Evolutionary conservation across 495 filamentous ascomycete genomes (phyloP), one percentile per base, ranked within the genome.

Genomic region (Xylaria venustula): DNA sequence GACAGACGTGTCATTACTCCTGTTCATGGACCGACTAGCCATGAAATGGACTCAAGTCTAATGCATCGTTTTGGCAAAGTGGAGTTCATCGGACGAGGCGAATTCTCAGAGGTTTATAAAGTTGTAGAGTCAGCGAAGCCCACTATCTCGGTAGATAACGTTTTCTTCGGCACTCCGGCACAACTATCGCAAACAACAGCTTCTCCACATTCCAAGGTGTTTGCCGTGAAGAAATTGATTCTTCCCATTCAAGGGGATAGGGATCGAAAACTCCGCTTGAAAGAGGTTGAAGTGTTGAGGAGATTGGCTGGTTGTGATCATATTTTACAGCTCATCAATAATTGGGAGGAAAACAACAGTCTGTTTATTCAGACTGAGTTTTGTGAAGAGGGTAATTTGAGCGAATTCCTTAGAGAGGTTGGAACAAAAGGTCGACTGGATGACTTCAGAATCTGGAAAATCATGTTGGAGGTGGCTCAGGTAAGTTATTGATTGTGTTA

Each of bases 361-460:
- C 85, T 98, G 4, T 98, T 96, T 73, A 98, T 98, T 61, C 93
- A 97, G 76, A 98, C 93, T 0, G 95, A 98, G 63, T 98, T 84
- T 68, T 98, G 93, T 69, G 90, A 95, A 67, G 90, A 95, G 68
- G 94, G 94, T 8, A 95, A 90, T 61, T 75, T 98, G 48, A 89
- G 94, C 70, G 74, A 85, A 1, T 97, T 97, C 70, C 82, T 98
- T 11, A 77, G 83, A 9, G 81, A 88, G 53, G 86, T 90, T 60
- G 94, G 94, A 6, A 77, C 86, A 51, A 90, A 89, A 69, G 92
- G 90, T 48, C 85, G 93, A 64, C 74, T 98, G 56, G 94, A 98
- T 77, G 94, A 98, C 70, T 98, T 98, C 72, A 82, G 94, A 25
- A 95, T 98, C 66, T 98, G 94, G 94, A 98, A 98, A 74, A 92